A percentile compares a stretch with the other conserved stretches of the same genome.
phyloP scores from a whole-genome alignment of 371 early-diverging fungal genomes.

The Mucor velutinosus region DNA sequence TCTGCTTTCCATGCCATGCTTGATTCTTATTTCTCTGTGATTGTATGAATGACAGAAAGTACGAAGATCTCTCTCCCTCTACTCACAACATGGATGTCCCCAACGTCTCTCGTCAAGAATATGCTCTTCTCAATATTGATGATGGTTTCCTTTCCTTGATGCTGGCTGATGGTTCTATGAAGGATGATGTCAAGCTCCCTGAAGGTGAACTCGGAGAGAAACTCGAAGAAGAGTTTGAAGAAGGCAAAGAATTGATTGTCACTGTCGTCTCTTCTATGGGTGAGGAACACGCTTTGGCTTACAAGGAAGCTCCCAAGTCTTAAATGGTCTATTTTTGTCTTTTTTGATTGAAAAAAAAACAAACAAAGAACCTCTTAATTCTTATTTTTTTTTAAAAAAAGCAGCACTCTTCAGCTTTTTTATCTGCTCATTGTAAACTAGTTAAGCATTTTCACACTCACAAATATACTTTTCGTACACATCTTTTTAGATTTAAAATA shows the following conservation, averaged over 20 bases:
- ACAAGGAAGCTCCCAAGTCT: slow-evolving; percentile 49
- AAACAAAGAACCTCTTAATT: neutral
- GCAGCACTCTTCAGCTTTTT: neutral
- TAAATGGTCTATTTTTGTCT: neutral
- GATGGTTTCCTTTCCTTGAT: slow-evolving; percentile 93
- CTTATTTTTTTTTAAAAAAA: neutral
- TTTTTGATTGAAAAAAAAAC: neutral
- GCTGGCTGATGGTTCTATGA: slow-evolving; percentile 75
- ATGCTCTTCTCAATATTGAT: slow-evolving; percentile 86
- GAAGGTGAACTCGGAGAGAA: slow-evolving; percentile 83
- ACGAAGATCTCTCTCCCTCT: slow-evolving; percentile 97
- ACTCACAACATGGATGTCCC: slow-evolving; percentile 99
- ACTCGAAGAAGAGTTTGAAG: slow-evolving; percentile 74
- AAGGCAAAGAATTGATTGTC: slow-evolving; percentile 84
- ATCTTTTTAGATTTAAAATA: neutral
- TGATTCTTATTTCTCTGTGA: neutral
- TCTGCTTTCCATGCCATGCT: neutral
- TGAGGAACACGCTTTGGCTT: slow-evolving; percentile 86
- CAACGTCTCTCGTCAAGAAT: slow-evolving; percentile 88
- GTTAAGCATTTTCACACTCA: neutral
- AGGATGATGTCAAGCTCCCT: slow-evolving; percentile 96
- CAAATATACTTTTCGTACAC: neutral
- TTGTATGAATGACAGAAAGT: slow-evolving; percentile 50
- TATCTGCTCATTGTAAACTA: neutral
- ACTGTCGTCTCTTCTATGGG: slow-evolving; percentile 93